Base-by-base conservation (phyloP, 345 rosid genomes). In the Sisymbrium irio region DNA sequence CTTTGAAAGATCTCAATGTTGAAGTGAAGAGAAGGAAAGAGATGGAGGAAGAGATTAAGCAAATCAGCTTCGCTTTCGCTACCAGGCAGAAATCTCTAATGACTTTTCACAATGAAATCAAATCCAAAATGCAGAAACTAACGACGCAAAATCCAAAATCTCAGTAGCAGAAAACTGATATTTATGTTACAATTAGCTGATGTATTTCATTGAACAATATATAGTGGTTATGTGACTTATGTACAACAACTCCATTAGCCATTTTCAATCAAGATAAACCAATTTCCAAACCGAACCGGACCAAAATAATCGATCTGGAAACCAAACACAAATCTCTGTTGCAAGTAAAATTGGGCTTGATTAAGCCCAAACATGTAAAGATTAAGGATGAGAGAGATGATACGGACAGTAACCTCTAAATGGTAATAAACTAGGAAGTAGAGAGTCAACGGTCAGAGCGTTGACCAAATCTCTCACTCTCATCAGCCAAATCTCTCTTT, bases 31-130 rank as follows among this genome's bases (percentile, higher is more conserved):
- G 87, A 72, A 88, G 90, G 78, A 87, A 81, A 71, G 76, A 71
- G 66, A 82, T 94, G 2, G 88, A 87, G 74, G 92, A 85, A 77
- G 90, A 91, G 82, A 80, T 91, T 17, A 89, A 87, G 83, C 82
- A 85, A 65, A 83, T 94, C 62, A 82, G 85, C 75, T 65, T 70
- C 9, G 89, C 91, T 58, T 88, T 94, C 33, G 85, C 86, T 15
- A 77, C 67, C 14, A 79, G 92, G 65, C 93, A 91, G 78, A 88
- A 62, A 41, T 87, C 92, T 45, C 73, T 84, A 1, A 47, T 79
- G 68, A 83, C 93, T 57, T 85, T 91, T 61, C 85, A 87, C 7
- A 77, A 79, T 73, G 93, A 89, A 66, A 63, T 94, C 61, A 87
- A 78, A 77, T 79, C 88, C 63, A 85, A 84, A 77, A 59, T 94